Conservation (phyloP, 495 filamentous ascomycete genomes). For the Lophium mytilinum region DNA sequence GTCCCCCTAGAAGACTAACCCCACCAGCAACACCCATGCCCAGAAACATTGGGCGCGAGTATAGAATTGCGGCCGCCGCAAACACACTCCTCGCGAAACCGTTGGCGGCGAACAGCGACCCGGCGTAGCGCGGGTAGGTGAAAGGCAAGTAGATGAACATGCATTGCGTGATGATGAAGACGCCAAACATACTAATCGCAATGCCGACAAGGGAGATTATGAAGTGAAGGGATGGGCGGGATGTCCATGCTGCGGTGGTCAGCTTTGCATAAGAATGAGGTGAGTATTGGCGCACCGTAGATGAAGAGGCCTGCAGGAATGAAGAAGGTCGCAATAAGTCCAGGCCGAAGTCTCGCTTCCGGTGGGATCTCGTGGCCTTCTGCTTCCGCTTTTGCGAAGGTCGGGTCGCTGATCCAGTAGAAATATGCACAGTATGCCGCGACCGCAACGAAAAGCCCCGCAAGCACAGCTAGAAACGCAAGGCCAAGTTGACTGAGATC, state of each 20-base stretch:
- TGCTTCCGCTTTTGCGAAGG: constrained; percentile 33
- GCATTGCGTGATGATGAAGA: constrained; percentile 49
- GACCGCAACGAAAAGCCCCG: constrained; percentile 47
- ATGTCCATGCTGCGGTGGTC: constrained; percentile 47
- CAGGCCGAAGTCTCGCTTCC: constrained; percentile 46
- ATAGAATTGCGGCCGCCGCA: constrained; percentile 48
- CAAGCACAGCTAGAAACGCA: constrained; percentile 52
- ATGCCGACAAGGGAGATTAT: constrained; percentile 50
- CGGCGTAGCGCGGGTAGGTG: constrained; percentile 53
- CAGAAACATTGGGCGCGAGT: constrained; percentile 46
- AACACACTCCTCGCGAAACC: constrained; percentile 48
- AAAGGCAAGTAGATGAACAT: constrained; percentile 56
- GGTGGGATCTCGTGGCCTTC: constrained; percentile 31
- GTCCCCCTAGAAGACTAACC: constrained; percentile 45
- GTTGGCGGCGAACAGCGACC: constrained; percentile 53
- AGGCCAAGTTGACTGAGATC: constrained; percentile 51
- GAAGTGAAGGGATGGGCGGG: constrained; percentile 47
- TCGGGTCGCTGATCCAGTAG: constrained; percentile 42
- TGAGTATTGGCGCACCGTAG: constrained; percentile 33
- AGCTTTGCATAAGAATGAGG: background rate
- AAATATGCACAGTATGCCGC: constrained; percentile 43
- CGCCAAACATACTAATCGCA: constrained; percentile 41
- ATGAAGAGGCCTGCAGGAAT: constrained; percentile 53
- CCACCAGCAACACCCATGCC: constrained; percentile 50
- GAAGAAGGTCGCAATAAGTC: constrained; percentile 42